Evolutionary conservation across 169 alveolate genomes (phyloP), one percentile per base, ranked within the genome.

Genomic region (Neospora caninum): DNA sequence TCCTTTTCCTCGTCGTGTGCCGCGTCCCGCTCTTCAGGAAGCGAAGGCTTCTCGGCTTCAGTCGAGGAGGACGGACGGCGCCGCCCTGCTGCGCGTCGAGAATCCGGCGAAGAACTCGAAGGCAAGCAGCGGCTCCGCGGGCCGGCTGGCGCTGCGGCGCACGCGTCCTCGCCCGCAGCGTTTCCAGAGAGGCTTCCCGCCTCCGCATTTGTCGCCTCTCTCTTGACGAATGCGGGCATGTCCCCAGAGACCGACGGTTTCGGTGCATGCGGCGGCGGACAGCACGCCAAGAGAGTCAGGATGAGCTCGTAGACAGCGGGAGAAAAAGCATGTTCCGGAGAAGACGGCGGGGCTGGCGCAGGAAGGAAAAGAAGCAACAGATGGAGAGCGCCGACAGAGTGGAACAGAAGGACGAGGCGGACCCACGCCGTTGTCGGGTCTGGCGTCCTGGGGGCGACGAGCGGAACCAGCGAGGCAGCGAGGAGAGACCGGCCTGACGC

Each of bases 261-360:
- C 22, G 58, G 58, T 13, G 58, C 58, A 49, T 4, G 31, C 7
- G 73, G 73, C 27, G 86, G 45, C 39, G 86, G 42, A n/a, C 86
- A 78, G 86, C 39, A 78, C 43, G 86, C 86, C 29, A 78, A 25
- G 45, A 78, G 86, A 78, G 86, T 78, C 43, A 78, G 86, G n/a
- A 78, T 0, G 29, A 78, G 45, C 86, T 78, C 86, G 45, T 78
- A 78, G 86, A 78, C 86, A 16, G 49, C 20, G 39, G 86, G 43
- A 16, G 86, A n/a, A 16, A 29, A 29, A 16, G 25, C 4, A 7
- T 16, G 31, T 27, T 64, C 31, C 31, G 1, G 10, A 78, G 49
- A 78, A 2, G 86, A n/a, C 10, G 86, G 31, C 10, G 43, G 31
- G 27, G 86, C 27, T 0, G 86, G 86, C 22, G 86, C 9, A n/a